Evolutionary conservation across 2,329 filamentous ascomycete genomes (phyloP).

Genomic region (Canariomyces notabilis): DNA sequence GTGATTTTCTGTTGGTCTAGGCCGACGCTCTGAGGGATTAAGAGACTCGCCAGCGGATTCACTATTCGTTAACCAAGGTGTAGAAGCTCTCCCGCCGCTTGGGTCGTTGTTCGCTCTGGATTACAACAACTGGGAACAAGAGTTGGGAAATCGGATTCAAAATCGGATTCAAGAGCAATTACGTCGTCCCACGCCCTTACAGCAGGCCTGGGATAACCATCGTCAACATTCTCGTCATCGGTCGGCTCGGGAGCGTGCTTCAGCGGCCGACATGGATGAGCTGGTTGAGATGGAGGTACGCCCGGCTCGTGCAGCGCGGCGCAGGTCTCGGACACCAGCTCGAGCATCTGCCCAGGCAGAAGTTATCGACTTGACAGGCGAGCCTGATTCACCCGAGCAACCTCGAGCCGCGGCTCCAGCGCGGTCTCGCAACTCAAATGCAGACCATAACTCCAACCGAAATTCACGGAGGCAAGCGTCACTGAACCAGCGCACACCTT

Average conservation of each 20-base stretch:
- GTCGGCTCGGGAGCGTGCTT: background rate
- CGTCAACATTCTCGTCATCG: slow-evolving; percentile 13
- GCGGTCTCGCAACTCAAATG: slow-evolving; percentile 4
- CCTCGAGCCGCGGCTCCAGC: background rate
- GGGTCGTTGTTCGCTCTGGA: background rate
- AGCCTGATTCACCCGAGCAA: slow-evolving; percentile 42
- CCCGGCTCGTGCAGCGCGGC: background rate
- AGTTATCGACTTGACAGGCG: slow-evolving; percentile 47
- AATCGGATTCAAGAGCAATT: too few relatives aligned
- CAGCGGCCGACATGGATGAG: slow-evolving; percentile 23
- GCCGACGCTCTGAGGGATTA: background rate
- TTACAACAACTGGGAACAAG: background rate
- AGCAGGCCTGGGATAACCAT: background rate
- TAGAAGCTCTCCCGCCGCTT: background rate
- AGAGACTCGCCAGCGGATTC: background rate
- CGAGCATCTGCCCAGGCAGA: slow-evolving; percentile 2
- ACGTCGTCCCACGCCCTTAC: too few relatives aligned
- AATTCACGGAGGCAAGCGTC: slow-evolving; percentile 41
- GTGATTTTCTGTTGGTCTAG: background rate
- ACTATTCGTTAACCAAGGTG: background rate
- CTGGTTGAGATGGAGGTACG: slow-evolving; percentile 31
- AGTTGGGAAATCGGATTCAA: too few relatives aligned
- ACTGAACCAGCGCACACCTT: slow-evolving; percentile 37
- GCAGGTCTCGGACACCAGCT: background rate
- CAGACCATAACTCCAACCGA: slow-evolving; percentile 8